Conservation (phyloP, 2,329 filamentous ascomycete species). For the Fusarium haematococcum region DNA sequence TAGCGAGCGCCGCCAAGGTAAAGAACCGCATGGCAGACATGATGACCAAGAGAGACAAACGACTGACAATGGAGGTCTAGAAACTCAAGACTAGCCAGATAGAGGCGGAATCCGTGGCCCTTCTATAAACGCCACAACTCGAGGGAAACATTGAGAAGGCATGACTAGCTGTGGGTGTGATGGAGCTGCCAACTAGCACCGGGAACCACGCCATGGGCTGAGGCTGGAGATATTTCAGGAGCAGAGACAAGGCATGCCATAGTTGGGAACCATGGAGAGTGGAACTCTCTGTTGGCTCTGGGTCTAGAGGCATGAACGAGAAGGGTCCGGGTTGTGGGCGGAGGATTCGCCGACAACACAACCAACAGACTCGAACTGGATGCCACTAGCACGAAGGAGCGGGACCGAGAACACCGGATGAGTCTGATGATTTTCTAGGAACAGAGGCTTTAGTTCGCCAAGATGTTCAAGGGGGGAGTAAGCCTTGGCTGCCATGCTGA, state of each 20-base stretch:
- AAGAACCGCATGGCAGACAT: slow-evolving; percentile 30
- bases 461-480: not conserved
- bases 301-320: not conserved
- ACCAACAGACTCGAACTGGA: not conserved
- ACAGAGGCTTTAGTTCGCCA: not conserved
- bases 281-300: slow-evolving; percentile 5
- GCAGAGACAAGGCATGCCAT: not conserved
- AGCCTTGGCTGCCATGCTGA: not conserved
- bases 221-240: not conserved
- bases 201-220: not conserved
- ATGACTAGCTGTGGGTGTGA: not conserved
- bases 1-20: slow-evolving; percentile 27
- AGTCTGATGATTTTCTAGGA: not conserved
- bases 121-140: slow-evolving; percentile 1
- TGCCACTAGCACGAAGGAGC: not conserved
- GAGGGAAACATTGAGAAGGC: not conserved
- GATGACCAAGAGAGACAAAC: not conserved
- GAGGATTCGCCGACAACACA: not conserved
- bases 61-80: not conserved
- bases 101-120: not conserved
- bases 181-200: not conserved
- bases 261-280: not conserved
- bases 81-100: not conserved
- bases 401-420: not conserved
- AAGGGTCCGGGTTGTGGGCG: slow-evolving; percentile 1